phyloP scores from a whole-genome alignment of 176 grass and related monocot species.

The Cenchrus purpureus region DNA sequence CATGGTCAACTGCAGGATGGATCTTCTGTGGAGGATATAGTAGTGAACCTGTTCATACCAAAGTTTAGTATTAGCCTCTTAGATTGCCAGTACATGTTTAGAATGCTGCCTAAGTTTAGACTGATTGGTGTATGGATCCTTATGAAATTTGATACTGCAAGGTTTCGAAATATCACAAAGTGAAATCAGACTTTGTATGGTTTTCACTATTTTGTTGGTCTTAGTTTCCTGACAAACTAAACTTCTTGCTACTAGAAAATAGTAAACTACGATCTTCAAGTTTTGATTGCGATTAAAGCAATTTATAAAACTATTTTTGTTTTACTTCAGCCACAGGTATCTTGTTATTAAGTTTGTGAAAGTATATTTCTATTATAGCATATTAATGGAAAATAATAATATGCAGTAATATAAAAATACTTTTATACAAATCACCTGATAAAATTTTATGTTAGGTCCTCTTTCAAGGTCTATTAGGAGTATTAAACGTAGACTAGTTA shows the following conservation, averaged over 20 bases:
- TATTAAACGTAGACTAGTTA: too few relatives aligned
- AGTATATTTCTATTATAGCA: too few relatives aligned
- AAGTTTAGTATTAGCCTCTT: slow-evolving; percentile 26
- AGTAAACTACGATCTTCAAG: neutral
- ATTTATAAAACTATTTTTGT: neutral
- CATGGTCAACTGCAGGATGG: neutral
- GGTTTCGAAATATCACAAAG: neutral
- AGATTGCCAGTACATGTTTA: neutral
- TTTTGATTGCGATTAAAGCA: neutral
- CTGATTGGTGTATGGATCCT: slow-evolving; percentile 1
- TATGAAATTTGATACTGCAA: neutral
- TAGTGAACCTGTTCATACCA: slow-evolving; percentile 39
- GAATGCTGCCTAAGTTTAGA: neutral
- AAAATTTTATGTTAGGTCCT: neutral
- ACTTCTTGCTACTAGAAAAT: neutral
- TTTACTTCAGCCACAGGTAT: neutral
- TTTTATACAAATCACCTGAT: neutral
- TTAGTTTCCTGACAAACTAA: neutral
- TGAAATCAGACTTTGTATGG: too few relatives aligned
- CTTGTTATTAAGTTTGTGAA: too few relatives aligned
- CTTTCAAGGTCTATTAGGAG: too few relatives aligned
- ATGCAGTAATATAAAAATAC: too few relatives aligned
- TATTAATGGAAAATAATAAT: too few relatives aligned
- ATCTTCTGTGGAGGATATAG: neutral
- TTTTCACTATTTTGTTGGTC: neutral